phyloP scores from a whole-genome alignment of 78 protist species.

The Cavenderia fasciculata region DNA sequence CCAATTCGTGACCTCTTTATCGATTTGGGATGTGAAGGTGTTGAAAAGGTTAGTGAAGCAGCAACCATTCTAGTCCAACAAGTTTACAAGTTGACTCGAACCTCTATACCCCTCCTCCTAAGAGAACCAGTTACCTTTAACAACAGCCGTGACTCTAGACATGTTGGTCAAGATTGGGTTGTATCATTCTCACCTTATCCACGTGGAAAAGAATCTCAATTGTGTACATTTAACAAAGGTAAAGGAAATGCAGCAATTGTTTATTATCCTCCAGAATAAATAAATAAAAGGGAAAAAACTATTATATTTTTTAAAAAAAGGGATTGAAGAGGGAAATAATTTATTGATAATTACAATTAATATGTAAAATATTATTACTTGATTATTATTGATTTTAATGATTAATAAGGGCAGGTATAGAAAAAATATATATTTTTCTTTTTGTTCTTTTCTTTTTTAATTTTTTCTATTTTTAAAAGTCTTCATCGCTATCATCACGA shows the following conservation, averaged over 20 bases:
- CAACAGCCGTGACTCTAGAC: slow-evolving; percentile 35
- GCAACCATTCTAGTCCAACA: slow-evolving; percentile 59
- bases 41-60: slow-evolving; percentile 62
- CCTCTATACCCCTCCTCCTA: slow-evolving; percentile 33
- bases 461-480: too few relatives aligned
- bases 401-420: too few relatives aligned
- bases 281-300: too few relatives aligned
- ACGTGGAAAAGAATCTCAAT: slow-evolving; percentile 40
- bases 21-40: slow-evolving; percentile 66
- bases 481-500: slow-evolving; percentile 21
- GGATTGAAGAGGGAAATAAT: too few relatives aligned
- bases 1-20: slow-evolving; percentile 61
- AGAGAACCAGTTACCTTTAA: slow-evolving; percentile 60
- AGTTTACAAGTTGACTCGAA: slow-evolving; percentile 48
- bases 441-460: too few relatives aligned
- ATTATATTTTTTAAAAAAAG: too few relatives aligned
- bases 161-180: slow-evolving; percentile 25
- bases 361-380: too few relatives aligned
- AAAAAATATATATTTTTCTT: too few relatives aligned
- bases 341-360: too few relatives aligned
- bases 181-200: slow-evolving; percentile 30
- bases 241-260: slow-evolving; percentile 42
- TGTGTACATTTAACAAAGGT: slow-evolving; percentile 28
- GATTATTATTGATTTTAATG: too few relatives aligned
- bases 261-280: too few relatives aligned